Evolutionary conservation across 2,329 filamentous ascomycete species (phyloP).

Genomic region (Botrytis galanthina): DNA sequence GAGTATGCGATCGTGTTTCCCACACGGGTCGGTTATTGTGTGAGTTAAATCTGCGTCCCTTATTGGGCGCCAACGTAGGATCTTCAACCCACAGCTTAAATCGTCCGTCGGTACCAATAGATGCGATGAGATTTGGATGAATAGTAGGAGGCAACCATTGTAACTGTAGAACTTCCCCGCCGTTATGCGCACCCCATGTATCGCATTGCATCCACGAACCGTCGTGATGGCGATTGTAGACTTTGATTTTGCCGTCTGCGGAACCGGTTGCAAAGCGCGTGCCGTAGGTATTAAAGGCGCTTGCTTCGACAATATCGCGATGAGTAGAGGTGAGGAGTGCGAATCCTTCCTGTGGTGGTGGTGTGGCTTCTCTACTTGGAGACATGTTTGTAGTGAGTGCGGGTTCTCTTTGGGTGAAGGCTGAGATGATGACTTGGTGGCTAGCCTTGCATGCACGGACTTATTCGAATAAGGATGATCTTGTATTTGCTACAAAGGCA

Average conservation of each 20-base stretch:
- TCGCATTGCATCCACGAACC: constrained; percentile 78
- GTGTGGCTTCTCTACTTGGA: constrained; percentile 27
- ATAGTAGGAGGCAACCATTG: constrained; percentile 92
- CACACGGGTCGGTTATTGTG: constrained; percentile 62
- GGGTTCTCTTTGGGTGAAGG: background rate
- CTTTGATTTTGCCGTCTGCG: constrained; percentile 87
- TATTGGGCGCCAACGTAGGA: constrained; percentile 68
- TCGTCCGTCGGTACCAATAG: constrained; percentile 83
- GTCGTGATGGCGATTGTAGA: constrained; percentile 81
- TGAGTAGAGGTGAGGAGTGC: constrained; percentile 69
- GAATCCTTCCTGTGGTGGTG: constrained; percentile 29
- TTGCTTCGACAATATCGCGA: constrained; percentile 50
- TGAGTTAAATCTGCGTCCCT: constrained; percentile 76
- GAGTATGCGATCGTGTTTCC: constrained; percentile 33
- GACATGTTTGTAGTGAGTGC: constrained; percentile 19
- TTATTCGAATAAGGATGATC: background rate
- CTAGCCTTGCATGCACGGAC: constrained; percentile 11
- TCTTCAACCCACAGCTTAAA: constrained; percentile 95
- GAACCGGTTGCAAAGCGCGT: constrained; percentile 89
- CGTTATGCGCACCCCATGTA: constrained; percentile 85
- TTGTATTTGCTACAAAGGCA: background rate
- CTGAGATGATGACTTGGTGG: background rate
- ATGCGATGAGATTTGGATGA: constrained; percentile 81
- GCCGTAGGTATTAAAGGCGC: constrained; percentile 89
- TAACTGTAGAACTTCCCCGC: constrained; percentile 85